phyloP scores from a whole-genome alignment of 2,329 filamentous ascomycete species.

The Botryosphaeria agaves region DNA sequence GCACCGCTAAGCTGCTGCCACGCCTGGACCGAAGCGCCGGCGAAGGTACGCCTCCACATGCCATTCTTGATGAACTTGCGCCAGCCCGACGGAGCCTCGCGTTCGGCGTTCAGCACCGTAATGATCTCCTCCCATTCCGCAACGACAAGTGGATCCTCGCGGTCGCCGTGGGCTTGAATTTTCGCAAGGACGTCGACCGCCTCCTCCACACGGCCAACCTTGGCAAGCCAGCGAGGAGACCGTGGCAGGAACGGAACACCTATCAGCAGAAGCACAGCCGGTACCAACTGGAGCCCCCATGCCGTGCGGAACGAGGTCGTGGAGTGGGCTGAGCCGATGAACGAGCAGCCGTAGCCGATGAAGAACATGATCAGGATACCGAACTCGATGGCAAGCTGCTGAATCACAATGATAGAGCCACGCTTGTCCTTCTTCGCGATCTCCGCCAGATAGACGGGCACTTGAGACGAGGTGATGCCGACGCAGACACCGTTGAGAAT shows the following conservation, averaged over 20 bases:
- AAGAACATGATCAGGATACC: slow-evolving; percentile 31
- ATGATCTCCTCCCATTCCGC: slow-evolving; percentile 32
- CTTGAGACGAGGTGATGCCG: slow-evolving; percentile 26
- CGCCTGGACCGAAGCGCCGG: slow-evolving; percentile 38
- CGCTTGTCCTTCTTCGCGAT: slow-evolving; percentile 24
- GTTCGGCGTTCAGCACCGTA: slow-evolving; percentile 22
- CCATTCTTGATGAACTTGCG: slow-evolving; percentile 30
- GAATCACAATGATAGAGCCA: slow-evolving; percentile 25
- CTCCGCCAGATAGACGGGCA: slow-evolving; percentile 27
- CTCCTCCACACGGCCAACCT: slow-evolving; percentile 27
- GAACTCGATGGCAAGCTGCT: slow-evolving; percentile 26
- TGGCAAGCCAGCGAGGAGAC: slow-evolving; percentile 31
- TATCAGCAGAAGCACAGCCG: slow-evolving; percentile 24
- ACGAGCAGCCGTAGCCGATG: slow-evolving; percentile 27
- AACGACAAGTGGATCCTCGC: slow-evolving; percentile 28
- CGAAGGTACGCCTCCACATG: slow-evolving; percentile 41
- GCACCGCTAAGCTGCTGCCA: slow-evolving; percentile 33
- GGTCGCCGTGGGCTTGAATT: slow-evolving; percentile 26
- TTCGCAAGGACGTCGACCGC: slow-evolving; percentile 25
- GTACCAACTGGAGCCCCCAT: slow-evolving; percentile 29
- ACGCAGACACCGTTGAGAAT: slow-evolving; percentile 23
- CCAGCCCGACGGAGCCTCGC: slow-evolving; percentile 20
- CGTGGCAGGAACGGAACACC: slow-evolving; percentile 28
- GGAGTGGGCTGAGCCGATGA: slow-evolving; percentile 15
- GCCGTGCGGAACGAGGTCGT: slow-evolving; percentile 26